These are phyloP conservation scores for Coemansia sp. DNA, from an alignment of 192 early-diverging fungal genomes.

Conservation along the genomic window DNA sequence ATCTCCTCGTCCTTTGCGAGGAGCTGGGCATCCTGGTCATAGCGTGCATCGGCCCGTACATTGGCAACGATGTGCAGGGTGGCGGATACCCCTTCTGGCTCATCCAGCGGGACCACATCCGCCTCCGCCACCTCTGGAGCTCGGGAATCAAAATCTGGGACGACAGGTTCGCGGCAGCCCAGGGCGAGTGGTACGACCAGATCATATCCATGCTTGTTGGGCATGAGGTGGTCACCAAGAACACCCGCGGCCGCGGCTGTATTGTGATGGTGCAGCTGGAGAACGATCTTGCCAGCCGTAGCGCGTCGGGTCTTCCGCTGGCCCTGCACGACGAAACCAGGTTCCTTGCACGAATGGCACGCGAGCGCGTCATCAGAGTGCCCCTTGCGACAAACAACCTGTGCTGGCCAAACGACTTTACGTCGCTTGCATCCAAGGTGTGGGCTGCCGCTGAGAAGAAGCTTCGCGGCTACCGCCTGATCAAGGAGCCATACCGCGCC, in stretches of 20 bases:
- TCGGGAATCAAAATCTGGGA: slow-evolving; percentile 72
- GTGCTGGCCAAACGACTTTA: slow-evolving; percentile 39
- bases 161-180: slow-evolving; percentile 64
- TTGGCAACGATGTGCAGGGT: slow-evolving; percentile 77
- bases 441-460: slow-evolving; percentile 29
- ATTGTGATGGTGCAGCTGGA: slow-evolving; percentile 81
- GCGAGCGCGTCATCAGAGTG: slow-evolving; percentile 72
- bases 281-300: slow-evolving; percentile 70
- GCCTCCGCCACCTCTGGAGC: slow-evolving; percentile 68
- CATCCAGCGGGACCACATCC: slow-evolving; percentile 66
- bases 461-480: slow-evolving; percentile 30
- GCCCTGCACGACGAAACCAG: slow-evolving; percentile 82
- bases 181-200: slow-evolving; percentile 72
- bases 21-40: slow-evolving; percentile 74
- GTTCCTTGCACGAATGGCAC: slow-evolving; percentile 69
- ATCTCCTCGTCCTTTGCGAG: slow-evolving; percentile 72
- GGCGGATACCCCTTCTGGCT: slow-evolving; percentile 81
- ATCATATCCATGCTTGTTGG: slow-evolving; percentile 73
- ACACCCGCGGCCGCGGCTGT: slow-evolving; percentile 59
- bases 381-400: slow-evolving; percentile 86
- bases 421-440: slow-evolving; percentile 17
- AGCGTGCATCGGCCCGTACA: slow-evolving; percentile 80
- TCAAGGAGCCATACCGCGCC: slow-evolving; percentile 26
- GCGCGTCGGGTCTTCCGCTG: slow-evolving; percentile 61
- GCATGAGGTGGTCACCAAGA: slow-evolving; percentile 74